Evolutionary conservation across 306 rosid species (phyloP), one percentile per base, ranked within the genome.

Genomic region (Glycine tomentella): DNA sequence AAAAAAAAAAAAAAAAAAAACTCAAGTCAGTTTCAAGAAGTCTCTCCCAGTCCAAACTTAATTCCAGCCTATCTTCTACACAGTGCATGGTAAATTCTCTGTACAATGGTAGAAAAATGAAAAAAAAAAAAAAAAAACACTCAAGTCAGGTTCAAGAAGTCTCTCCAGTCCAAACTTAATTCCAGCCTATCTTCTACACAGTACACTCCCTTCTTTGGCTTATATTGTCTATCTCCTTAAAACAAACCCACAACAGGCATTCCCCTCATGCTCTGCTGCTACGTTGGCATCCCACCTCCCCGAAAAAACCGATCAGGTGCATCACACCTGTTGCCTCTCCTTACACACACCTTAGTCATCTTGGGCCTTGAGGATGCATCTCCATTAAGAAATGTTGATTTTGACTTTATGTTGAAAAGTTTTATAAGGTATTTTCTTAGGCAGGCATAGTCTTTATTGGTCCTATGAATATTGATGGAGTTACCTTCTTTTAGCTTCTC

Each of bases 371-470:
- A 34, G 38, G 5, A 7, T 53, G 34, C 63, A 57, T 16, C 12
- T 20, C 25, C 62, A 55, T 55, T 82, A 48, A 69, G 71, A 58
- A n/a, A 9, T 56, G 58, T n/a, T 56, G 61, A 20, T 67, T 78
- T 79, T 56, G 67, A 69, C 76, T 13, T 42, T 59, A 17, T 61
- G 33, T 16, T 59, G 25, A 8, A 80, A 80, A 10, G 4, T 70
- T 61, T 45, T 79, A 0, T 68, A 7, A 25, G 16, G 6, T 46
- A 40, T 59, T 49, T 38, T 80, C 56, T 62, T 55, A 9, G 79
- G 80, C 20, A 51, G 15, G 38, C 34, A 34, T 44, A 52, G 55
- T 49, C 38, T 63, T 63, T 49, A 49, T 17, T 50, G 46, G 3
- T 65, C 14, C 53, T 51, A 50, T 77, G 8, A 50, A 12, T 51